These are phyloP conservation scores for Pueraria montana DNA, from an alignment of 306 rosid species.

Conservation along the genomic window DNA sequence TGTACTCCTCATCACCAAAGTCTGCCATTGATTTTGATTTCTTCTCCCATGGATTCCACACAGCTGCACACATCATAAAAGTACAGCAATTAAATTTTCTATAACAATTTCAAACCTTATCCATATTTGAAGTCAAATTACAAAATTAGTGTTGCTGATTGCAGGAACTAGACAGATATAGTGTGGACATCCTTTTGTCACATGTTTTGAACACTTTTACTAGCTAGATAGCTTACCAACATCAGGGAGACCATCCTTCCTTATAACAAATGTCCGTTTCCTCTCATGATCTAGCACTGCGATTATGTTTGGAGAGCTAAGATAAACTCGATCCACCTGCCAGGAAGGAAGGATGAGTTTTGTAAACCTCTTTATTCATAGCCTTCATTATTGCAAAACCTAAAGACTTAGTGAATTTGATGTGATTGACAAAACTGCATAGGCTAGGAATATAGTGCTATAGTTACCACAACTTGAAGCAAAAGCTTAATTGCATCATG, in stretches of 20 bases:
- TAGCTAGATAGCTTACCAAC: slow-evolving; percentile 68
- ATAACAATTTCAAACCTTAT: not conserved
- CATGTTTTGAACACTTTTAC: not conserved
- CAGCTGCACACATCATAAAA: slow-evolving; percentile 54
- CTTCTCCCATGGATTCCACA: slow-evolving; percentile 99
- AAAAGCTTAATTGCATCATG: slow-evolving; percentile 24
- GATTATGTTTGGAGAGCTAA: slow-evolving; percentile 76
- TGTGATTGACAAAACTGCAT: slow-evolving; percentile 26
- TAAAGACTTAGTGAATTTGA: not conserved
- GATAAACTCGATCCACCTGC: slow-evolving; percentile 94
- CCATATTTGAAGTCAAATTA: not conserved
- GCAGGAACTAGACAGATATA: too few relatives aligned
- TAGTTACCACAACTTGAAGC: not conserved
- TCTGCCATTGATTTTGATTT: slow-evolving; percentile 84
- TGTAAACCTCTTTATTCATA: slow-evolving; percentile 18
- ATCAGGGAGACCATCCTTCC: slow-evolving; percentile 98
- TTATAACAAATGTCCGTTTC: slow-evolving; percentile 78
- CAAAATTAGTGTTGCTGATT: not conserved
- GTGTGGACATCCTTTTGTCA: not conserved
- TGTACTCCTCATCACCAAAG: slow-evolving; percentile 92
- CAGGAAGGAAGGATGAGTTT: slow-evolving; percentile 11
- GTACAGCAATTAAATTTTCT: not conserved
- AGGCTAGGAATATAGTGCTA: not conserved
- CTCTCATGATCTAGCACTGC: slow-evolving; percentile 94
- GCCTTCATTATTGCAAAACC: not conserved